phyloP scores from a whole-genome alignment of 257 asterid genomes.

The Solanum pennellii region DNA sequence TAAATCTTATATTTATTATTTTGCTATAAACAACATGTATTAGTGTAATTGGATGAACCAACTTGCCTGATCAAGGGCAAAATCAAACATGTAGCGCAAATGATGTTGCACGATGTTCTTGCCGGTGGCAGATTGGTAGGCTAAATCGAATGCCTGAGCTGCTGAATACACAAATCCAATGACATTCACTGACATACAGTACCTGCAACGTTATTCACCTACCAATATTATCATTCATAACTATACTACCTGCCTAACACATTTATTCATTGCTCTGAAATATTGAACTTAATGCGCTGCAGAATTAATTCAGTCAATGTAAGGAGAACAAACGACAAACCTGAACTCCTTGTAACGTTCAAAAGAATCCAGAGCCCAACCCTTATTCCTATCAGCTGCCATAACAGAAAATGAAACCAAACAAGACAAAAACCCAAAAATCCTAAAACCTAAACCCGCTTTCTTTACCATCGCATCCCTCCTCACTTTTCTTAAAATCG shows the following conservation, averaged over 20 bases:
- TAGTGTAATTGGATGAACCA: background rate
- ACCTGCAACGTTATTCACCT: conserved; percentile 33
- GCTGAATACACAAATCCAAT: conserved; percentile 64
- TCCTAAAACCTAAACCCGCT: conserved; percentile 50
- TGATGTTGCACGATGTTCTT: conserved; percentile 24
- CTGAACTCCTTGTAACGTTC: conserved; percentile 38
- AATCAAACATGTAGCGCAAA: conserved; percentile 46
- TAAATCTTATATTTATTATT: background rate
- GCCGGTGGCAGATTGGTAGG: conserved; percentile 39
- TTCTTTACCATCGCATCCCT: conserved; percentile 37
- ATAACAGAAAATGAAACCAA: conserved; percentile 55
- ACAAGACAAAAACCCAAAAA: conserved; percentile 47
- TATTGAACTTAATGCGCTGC: background rate
- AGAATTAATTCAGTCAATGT: background rate
- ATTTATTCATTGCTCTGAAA: background rate
- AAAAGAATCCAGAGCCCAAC: conserved; percentile 70
- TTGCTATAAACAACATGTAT: background rate
- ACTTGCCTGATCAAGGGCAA: conserved; percentile 80
- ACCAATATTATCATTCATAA: conserved; percentile 4
- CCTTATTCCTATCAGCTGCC: conserved; percentile 59
- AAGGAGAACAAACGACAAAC: conserved; percentile 1
- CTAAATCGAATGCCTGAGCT: conserved; percentile 51
- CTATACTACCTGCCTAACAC: background rate
- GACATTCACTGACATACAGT: conserved; percentile 55
- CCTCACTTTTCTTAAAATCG: conserved; percentile 22